Conservation (phyloP, 495 filamentous ascomycete species). For the Podospora anserina region DNA sequence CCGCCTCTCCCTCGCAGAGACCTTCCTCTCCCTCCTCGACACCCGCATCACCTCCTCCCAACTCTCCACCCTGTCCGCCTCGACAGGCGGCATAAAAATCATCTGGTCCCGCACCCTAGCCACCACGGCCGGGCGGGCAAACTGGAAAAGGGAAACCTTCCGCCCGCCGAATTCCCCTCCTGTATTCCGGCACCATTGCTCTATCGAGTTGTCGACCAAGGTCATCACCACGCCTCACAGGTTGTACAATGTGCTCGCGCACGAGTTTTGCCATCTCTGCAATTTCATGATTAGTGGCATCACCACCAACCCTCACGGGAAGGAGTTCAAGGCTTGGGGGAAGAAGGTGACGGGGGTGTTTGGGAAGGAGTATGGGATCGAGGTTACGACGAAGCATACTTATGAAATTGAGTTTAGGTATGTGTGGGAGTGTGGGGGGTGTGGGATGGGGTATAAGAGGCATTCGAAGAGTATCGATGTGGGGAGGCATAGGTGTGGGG, state of each 20-base stretch:
- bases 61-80: constrained; percentile 55
- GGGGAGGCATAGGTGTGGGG: constrained; percentile 61
- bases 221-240: constrained; percentile 76
- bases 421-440: constrained; percentile 74
- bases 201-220: constrained; percentile 83
- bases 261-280: constrained; percentile 93
- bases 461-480: constrained; percentile 82
- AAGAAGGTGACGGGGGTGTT: constrained; percentile 36
- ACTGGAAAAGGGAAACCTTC: constrained; percentile 66
- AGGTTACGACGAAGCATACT: constrained; percentile 79
- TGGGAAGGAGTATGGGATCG: constrained; percentile 48
- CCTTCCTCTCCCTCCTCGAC: constrained; percentile 75
- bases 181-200: constrained; percentile 58
- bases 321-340: constrained; percentile 76
- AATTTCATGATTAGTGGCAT: constrained; percentile 77
- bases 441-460: constrained; percentile 64
- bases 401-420: constrained; percentile 91
- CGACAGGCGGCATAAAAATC: constrained; percentile 74
- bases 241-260: constrained; percentile 80
- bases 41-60: constrained; percentile 58
- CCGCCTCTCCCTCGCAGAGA: constrained; percentile 64
- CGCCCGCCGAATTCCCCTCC: constrained; percentile 20
- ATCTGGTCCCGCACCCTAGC: constrained; percentile 81
- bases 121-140: constrained; percentile 83
- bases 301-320: constrained; percentile 70